These are phyloP conservation scores for Pyrenula aspistea DNA, from an alignment of 495 filamentous ascomycete species.

Conservation along the genomic window DNA sequence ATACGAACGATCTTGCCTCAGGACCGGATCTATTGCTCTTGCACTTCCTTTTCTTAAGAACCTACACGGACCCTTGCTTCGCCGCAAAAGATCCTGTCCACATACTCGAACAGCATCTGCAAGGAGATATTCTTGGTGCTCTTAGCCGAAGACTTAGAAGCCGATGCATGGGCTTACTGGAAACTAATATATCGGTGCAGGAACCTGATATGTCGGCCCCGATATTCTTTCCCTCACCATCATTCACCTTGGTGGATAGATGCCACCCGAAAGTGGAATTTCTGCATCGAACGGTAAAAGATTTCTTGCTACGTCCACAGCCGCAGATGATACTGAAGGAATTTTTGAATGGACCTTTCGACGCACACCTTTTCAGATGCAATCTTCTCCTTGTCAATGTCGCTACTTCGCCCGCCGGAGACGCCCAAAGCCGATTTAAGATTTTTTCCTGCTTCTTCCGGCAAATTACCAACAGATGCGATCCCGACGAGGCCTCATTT, in stretches of 20 bases:
- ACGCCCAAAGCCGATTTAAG: background rate
- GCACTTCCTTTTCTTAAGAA: background rate
- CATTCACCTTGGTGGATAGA: background rate
- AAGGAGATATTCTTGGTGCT: background rate
- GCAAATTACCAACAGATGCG: background rate
- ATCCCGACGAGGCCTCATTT: background rate
- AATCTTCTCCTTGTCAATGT: background rate
- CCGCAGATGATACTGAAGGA: background rate
- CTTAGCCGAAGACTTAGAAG: conserved; percentile 3
- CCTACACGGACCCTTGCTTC: background rate
- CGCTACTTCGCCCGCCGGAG: background rate
- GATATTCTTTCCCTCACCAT: background rate
- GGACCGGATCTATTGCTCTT: background rate
- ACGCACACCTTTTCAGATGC: background rate
- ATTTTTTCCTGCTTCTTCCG: background rate
- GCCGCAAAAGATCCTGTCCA: background rate
- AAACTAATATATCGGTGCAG: background rate
- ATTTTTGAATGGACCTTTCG: background rate
- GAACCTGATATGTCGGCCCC: background rate
- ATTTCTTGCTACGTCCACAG: background rate
- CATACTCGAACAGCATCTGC: background rate
- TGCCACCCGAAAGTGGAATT: background rate
- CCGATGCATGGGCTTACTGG: conserved; percentile 6
- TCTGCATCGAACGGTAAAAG: conserved; percentile 1
- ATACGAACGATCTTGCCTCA: background rate